Base-by-base conservation (phyloP, 148 eudicot genomes). In the Agrostemma githago region DNA sequence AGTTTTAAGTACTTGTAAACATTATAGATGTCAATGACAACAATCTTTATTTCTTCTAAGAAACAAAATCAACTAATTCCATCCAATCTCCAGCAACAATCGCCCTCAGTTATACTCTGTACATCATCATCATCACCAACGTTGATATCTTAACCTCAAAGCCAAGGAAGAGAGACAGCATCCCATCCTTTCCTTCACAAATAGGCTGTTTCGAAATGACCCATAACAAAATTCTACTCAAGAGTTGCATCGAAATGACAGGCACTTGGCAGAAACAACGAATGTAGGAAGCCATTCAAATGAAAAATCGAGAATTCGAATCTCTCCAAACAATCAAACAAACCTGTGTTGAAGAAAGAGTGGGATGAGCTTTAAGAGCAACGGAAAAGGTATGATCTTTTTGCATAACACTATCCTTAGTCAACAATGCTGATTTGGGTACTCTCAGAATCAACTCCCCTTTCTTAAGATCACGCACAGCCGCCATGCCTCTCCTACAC, bases 361-460 rank as follows among this genome's bases (percentile, higher is more conserved):
- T 79, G 74, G 67, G 82, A 82, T 86, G 79, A 6, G 67, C 66
- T 11, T 72, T 66, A 40, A 89, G 37, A 72, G 87, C 82, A 78
- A 57, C 16, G 48, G 85, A 81, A 39, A 92, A 82, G 6, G 12
- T 73, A 1, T 56, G 82, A 80, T 92, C 93, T 60, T 83, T 77
- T 61, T 79, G 62, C 66, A 85, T 60, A 3, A 89, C 79, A 77
- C 83, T 78, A 43, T 88, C 81, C 21, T 74, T 87, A 0, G 90
- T 89, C 87, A 94, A 76, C 60, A 94, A 71, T 51, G 89, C 89
- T 11, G 75, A 75, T 75, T 88, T 87, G 1, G 97, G 98, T 17
- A 88, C 98, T 79, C 88, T 94, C 5, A 94, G 81, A 64, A 94
- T 85, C 79, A 92, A 78, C 72, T 94, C 98, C 20, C 98, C 98